Base-by-base conservation (phyloP, 805 yeast genomes). In the Zygoascus tannicola region DNA sequence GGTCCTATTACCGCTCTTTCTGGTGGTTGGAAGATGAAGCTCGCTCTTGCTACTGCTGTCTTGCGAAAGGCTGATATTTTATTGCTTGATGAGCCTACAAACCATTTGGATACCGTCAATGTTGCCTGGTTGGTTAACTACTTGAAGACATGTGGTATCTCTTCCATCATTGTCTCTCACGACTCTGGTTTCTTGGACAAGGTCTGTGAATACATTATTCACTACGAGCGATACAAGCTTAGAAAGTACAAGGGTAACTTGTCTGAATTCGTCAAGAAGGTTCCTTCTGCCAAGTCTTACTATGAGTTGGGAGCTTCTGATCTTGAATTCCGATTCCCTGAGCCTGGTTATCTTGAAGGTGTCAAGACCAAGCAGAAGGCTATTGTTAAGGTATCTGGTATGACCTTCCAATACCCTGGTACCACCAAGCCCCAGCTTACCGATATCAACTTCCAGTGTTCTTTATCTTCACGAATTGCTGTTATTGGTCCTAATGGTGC, bases 401-500 rank as follows among this genome's bases (percentile, higher is more conserved):
- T 92, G 95, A 67, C 94, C 61, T 92, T 92, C 97, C 97, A 90
- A 81, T 92, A 92, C 77, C 95, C 95, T 71, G 98, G 98, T 79
- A 90, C 98, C 57, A 49, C 83, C 59, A 87, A 85, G 75, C 98
- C 98, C 63, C 98, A 92, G 78, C 76, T 92, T 61, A 51, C 67
- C 48, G 87, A 85, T 73, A 81, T 92, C 60, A 81, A 81, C 71
- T 92, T 92, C 97, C 97, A 92, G 79, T 87, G 96, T 80, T 92
- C 98, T 55, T 78, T 92, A 67, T 90, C 97, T 52, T 90, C 98
- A 39, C 90, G 98, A 83, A 92, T 92, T 85, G 98, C 98, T 60
- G 97, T 92, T 69, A 90, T 92, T 76, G 98, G 98, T 73, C 98
- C 98, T 73, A 92, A 92, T 74, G 98, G 98, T 85, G 98, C 98